Evolutionary conservation across 352 stramenopile genomes (phyloP).

Genomic region (Globisporangium nagaii): DNA sequence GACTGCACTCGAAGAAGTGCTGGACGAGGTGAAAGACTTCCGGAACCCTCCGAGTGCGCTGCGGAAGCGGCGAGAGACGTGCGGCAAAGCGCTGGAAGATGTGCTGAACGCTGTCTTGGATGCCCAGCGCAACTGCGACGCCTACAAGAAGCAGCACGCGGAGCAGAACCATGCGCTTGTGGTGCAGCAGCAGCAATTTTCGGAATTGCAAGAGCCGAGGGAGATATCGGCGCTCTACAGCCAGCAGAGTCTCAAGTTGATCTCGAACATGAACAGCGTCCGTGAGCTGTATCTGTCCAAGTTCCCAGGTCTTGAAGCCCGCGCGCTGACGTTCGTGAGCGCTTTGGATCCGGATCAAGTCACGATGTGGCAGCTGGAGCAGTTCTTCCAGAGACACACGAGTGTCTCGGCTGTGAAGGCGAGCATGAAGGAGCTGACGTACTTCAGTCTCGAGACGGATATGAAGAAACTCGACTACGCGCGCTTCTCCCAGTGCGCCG

Average conservation of each 20-base stretch:
- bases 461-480: constrained; percentile 42
- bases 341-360: constrained; percentile 38
- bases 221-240: constrained; percentile 57
- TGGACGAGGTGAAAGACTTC: constrained; percentile 55
- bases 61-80: constrained; percentile 22
- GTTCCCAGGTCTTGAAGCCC: constrained; percentile 62
- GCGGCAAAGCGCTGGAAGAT: constrained; percentile 28
- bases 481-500: constrained; percentile 34
- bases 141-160: not conserved
- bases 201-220: constrained; percentile 24
- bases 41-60: constrained; percentile 53
- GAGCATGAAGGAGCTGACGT: constrained; percentile 47
- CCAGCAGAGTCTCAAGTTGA: constrained; percentile 27
- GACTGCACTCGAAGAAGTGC: constrained; percentile 26
- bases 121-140: constrained; percentile 14
- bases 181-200: constrained; percentile 16
- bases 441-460: constrained; percentile 40
- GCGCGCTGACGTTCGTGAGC: constrained; percentile 47
- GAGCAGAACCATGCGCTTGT: constrained; percentile 15
- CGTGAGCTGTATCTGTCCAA: constrained; percentile 54
- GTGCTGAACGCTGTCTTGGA: constrained; percentile 11
- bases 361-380: constrained; percentile 57
- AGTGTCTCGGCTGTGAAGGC: constrained; percentile 61
- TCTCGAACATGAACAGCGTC: constrained; percentile 34
- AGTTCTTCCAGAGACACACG: constrained; percentile 45